These are phyloP conservation scores for Tuber magnatum DNA, from an alignment of 495 filamentous ascomycete genomes.

Conservation along the genomic window DNA sequence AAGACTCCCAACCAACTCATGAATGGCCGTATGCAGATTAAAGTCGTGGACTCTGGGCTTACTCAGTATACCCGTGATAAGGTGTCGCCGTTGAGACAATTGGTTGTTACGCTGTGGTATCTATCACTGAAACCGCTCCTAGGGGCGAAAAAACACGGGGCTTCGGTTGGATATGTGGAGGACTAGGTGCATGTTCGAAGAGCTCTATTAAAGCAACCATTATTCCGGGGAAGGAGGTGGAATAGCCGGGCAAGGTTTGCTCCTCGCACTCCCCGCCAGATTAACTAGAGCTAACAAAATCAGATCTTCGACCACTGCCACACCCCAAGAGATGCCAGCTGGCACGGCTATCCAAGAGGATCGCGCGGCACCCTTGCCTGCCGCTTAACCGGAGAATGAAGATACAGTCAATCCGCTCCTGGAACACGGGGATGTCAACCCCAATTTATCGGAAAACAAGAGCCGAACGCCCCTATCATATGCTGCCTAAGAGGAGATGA, in stretches of 20 bases:
- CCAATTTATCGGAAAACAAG: no score
- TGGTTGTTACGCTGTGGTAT: slow-evolving; percentile 97
- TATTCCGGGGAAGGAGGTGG: slow-evolving; percentile 93
- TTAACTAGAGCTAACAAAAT: slow-evolving; percentile 10
- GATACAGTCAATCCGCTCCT: no score
- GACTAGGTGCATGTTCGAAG: slow-evolving; percentile 91
- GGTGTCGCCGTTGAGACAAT: slow-evolving; percentile 73
- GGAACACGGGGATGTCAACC: no score
- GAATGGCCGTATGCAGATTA: slow-evolving; percentile 88
- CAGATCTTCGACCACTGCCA: slow-evolving; percentile 83
- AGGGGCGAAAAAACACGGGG: slow-evolving; percentile 65
- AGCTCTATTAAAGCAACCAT: slow-evolving; percentile 70
- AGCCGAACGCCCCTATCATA: no score
- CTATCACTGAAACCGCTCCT: slow-evolving; percentile 83
- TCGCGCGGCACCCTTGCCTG: no score
- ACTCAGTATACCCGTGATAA: slow-evolving; percentile 81
- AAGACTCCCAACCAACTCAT: slow-evolving; percentile 95
- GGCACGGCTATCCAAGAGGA: slow-evolving; percentile 46
- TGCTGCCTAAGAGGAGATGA: no score
- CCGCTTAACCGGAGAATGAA: no score
- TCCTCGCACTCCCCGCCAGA: slow-evolving; percentile 25
- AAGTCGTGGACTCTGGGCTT: slow-evolving; percentile 97
- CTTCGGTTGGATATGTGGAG: slow-evolving; percentile 92
- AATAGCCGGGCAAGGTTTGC: slow-evolving; percentile 58
- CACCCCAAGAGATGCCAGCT: slow-evolving; percentile 71